Base-by-base conservation (phyloP, 139 green algal species). In the Axilococcus clingmanii region DNA sequence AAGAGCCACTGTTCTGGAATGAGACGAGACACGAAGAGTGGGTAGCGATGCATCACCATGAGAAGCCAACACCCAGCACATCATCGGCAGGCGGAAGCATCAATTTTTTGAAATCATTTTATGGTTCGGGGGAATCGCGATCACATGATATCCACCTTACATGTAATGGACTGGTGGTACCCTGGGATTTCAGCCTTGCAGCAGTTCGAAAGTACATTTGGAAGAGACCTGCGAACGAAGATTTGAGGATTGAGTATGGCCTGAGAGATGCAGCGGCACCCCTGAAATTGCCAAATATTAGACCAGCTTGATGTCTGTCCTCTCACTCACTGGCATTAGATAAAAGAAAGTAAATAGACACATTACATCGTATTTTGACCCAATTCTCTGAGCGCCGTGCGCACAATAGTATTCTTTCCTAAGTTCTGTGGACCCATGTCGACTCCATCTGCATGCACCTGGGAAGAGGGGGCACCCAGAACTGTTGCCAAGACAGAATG, bases 131-230 rank as follows among this genome's bases (percentile, higher is more conserved):
- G 12, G 9, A 9, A 38, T 31, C 27, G 40, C 17, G 15, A 30
- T n/a, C 27, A 29, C 40, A 48, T 14, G 27, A 17, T 22, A 48
- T 48, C 2, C n/a, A 31, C 20, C 29, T 48, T 15, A 48, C 40
- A 4, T 48, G 40, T 28, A 48, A 48, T 48, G 40, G 40, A 8
- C 27, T 48, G 40, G 75, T 75, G 2, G 79, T 94, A 20, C 80
- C 80, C 0, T 88, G 72, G 48, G 79, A 87, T 16, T 77, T 94
- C 67, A 88, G 61, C 36, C 41, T 96, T n/a, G 70, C 78, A 4
- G 75, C 77, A 8, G 68, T 96, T 4, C 73, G 75, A 51, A 75
- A 84, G 52, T 95, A 77, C 65, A 77, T 96, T 4, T 96, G 88
- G 88, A 79, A 78, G 55, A 68, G 72, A 27, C 66, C 58, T 17